A percentile compares a stretch with the other conserved stretches of the same genome.
phyloP scores from a whole-genome alignment of 305 asterid species.

The Solanum hybrid region DNA sequence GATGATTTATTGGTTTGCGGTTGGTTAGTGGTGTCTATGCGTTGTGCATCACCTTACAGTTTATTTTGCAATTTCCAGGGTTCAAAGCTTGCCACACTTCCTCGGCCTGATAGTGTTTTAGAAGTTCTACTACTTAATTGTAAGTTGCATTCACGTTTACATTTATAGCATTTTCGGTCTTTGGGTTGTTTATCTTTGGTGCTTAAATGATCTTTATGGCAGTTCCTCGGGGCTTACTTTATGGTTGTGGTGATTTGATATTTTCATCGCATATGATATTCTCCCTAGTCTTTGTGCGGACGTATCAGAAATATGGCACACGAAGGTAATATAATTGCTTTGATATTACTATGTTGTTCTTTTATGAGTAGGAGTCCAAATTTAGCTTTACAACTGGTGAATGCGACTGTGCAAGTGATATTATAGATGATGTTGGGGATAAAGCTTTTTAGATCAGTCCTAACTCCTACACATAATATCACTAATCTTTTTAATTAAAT shows the following conservation, averaged over 20 bases:
- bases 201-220: conserved; percentile 15
- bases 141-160: not conserved
- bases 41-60: not conserved
- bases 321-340: conserved; percentile 22
- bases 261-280: conserved; percentile 98
- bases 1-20: not conserved
- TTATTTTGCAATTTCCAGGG: conserved; percentile 42
- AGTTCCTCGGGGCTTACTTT: conserved; percentile 89
- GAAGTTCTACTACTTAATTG: conserved; percentile 61
- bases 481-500: not conserved
- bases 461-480: not conserved
- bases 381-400: not conserved
- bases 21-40: not conserved
- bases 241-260: conserved; percentile 96
- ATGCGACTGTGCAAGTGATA: not conserved
- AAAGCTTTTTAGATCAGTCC: not conserved
- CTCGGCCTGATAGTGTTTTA: conserved; percentile 57
- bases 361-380: not conserved
- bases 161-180: not conserved
- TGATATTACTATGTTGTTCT: not conserved
- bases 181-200: not conserved
- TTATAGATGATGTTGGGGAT: not conserved
- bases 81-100: conserved; percentile 84
- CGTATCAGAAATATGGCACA: conserved; percentile 76
- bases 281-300: conserved; percentile 85